A percentile compares a stretch with the other conserved stretches of the same genome.
Conservation (phyloP, 495 filamentous ascomycete genomes). For the Penicillium turbatum region DNA sequence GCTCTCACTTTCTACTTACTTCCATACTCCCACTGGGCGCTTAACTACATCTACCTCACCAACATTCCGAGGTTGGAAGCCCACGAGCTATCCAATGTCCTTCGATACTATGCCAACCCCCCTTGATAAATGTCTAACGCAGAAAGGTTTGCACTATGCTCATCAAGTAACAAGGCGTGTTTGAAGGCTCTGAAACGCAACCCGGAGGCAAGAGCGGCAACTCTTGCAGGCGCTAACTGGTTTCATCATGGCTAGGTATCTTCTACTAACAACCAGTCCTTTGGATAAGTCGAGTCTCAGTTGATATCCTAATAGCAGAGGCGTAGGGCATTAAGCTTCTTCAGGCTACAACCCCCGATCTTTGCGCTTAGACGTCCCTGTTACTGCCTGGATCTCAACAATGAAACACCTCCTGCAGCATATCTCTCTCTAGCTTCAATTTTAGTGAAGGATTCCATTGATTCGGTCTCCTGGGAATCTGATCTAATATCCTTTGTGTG, state of each 20-base stretch:
- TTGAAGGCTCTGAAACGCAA: not conserved
- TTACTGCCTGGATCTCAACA: not conserved
- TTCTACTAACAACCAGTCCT: conserved; percentile 8
- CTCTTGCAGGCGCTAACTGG: conserved; percentile 3
- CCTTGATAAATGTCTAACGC: not conserved
- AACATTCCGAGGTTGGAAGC: not conserved
- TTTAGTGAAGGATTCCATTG: not conserved
- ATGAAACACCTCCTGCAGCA: conserved; percentile 13
- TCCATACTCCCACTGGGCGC: not conserved
- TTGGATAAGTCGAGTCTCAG: not conserved
- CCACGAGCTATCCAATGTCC: not conserved
- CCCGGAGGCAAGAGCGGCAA: not conserved
- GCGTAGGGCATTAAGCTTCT: not conserved
- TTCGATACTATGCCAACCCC: not conserved
- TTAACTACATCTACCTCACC: not conserved
- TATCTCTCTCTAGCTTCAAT: not conserved
- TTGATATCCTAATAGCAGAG: conserved; percentile 2
- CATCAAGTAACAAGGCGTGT: not conserved
- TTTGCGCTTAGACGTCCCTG: conserved; percentile 7
- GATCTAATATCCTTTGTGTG: not conserved
- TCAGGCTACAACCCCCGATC: not conserved
- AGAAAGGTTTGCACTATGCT: not conserved
- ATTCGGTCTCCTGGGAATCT: not conserved
- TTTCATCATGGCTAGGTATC: conserved; percentile 12
- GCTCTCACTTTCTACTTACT: not conserved